Percentiles rank a stretch among this genome's conserved stretches.
Conservation (phyloP, 805 yeast genomes). For the Komagataella kurtzmanii region DNA sequence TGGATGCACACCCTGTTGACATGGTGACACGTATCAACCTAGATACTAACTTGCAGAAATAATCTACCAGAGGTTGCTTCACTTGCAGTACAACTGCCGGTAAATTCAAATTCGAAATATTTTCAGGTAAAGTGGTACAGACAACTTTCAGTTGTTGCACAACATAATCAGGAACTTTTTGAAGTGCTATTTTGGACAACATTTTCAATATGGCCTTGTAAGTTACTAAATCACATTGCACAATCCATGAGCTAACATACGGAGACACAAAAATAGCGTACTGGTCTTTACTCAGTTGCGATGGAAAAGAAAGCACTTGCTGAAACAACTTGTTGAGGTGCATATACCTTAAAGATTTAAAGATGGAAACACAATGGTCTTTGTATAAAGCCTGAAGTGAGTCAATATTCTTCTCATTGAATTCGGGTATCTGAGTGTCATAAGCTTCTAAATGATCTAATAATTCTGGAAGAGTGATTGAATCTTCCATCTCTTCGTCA, state of each 20-base stretch:
- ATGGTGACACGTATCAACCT: slow-evolving; percentile 2
- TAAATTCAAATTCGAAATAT: slow-evolving; percentile 26
- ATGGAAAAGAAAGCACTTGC: slow-evolving; percentile 36
- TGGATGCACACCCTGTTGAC: slow-evolving; percentile 2
- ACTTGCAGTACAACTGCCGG: slow-evolving; percentile 36
- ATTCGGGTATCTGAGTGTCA: neutral
- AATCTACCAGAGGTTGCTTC: slow-evolving; percentile 39
- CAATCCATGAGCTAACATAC: slow-evolving; percentile 45
- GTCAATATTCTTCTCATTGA: slow-evolving; percentile 8
- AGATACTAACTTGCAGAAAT: slow-evolving; percentile 5
- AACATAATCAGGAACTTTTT: slow-evolving; percentile 45
- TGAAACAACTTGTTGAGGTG: slow-evolving; percentile 47
- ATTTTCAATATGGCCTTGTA: slow-evolving; percentile 40
- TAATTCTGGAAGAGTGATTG: neutral
- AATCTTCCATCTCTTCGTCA: neutral
- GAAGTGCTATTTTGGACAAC: slow-evolving; percentile 48
- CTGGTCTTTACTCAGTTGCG: slow-evolving; percentile 47
- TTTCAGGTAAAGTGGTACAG: slow-evolving; percentile 32
- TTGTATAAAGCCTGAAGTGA: slow-evolving; percentile 47
- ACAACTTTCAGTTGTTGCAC: slow-evolving; percentile 40
- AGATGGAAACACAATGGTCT: slow-evolving; percentile 48
- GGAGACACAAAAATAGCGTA: slow-evolving; percentile 40
- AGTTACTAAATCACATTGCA: slow-evolving; percentile 50
- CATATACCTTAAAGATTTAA: slow-evolving; percentile 56
- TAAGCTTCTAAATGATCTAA: neutral